Evolutionary conservation across 495 filamentous ascomycete species (phyloP), one percentile per base, ranked within the genome.

Genomic region (Daldinia decipiens): DNA sequence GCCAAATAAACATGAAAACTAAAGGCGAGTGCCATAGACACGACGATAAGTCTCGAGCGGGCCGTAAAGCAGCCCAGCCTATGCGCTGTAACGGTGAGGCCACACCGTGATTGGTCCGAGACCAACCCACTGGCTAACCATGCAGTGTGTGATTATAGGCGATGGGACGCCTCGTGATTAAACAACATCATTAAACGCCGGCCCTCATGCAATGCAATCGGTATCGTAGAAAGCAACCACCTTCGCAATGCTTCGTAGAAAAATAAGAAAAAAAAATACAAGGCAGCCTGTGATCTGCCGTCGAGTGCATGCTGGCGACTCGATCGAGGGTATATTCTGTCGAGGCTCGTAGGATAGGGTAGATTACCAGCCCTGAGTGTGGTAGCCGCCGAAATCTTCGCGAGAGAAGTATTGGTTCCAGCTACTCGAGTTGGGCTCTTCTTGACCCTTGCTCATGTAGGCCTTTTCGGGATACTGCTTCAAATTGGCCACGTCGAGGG

Each of bases 401-500:
- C 82, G 78, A 59, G 76, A 77, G 47, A 82, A 82, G 69, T 84
- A 86, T 65, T 85, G 79, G 73, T 85, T 84, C 82, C 82, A 87
- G 73, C 81, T 85, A 67, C 73, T 81, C 29, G 82, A 72, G 65
- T 82, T 77, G 45, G 71, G 66, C 40, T 83, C 82, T 43, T 78
- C 81, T 66, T 83, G 77, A 9, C 71, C 76, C 69, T 80, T 80
- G 73, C 76, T 80, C 81, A 87, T 83, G 74, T 79, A 82, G 4
- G 81, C 76, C 69, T 68, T 77, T 69, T 87, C 85, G 0, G 93
- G 93, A 68, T 91, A 93, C 63, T 94, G 88, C 76, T 91, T 87
- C 8, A 97, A 84, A 75, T 94, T 93, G 51, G 91, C 91, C 61
- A 97, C 86, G 71, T 97, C 93, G 67, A 95, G 92, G 9, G 95